Conservation (phyloP, 108 stramenopile species). For the Licmophora abbreviata region DNA sequence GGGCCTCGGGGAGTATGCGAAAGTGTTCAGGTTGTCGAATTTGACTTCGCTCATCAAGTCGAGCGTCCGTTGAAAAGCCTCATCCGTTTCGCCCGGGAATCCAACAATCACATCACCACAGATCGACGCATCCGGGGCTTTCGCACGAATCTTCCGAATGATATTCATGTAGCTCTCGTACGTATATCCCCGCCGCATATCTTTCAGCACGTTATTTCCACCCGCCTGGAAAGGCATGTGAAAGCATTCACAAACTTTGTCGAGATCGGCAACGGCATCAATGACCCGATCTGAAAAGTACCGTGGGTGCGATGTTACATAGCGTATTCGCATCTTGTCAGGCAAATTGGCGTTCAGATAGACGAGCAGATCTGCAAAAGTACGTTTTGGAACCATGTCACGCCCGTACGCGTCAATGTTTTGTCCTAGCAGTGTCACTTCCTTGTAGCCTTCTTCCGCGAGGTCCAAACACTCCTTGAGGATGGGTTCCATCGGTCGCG, state of each 20-base stretch:
- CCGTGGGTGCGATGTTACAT: constrained; percentile 88
- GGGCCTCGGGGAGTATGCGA: constrained; percentile 80
- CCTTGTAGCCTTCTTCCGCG: constrained; percentile 81
- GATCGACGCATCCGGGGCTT: constrained; percentile 90
- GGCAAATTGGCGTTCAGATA: constrained; percentile 63
- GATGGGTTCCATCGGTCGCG: constrained; percentile 84
- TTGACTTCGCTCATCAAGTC: constrained; percentile 85
- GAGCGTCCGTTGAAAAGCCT: constrained; percentile 88
- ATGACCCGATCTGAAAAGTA: constrained; percentile 91
- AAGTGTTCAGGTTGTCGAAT: constrained; percentile 78
- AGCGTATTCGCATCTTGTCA: constrained; percentile 67
- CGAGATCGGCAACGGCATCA: constrained; percentile 77
- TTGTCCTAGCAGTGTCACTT: constrained; percentile 95
- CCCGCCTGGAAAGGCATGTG: constrained; percentile 91
- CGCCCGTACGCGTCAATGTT: constrained; percentile 95
- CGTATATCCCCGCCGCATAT: constrained; percentile 89
- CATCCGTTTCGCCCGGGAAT: constrained; percentile 97
- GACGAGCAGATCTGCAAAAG: constrained; percentile 81
- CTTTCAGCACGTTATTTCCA: constrained; percentile 65
- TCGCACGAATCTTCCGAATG: constrained; percentile 61
- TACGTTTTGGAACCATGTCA: constrained; percentile 78
- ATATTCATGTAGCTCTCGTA: constrained; percentile 86
- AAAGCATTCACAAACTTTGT: constrained; percentile 82
- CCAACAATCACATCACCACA: constrained; percentile 91
- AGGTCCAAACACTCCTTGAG: constrained; percentile 82